Conservation (phyloP, 2,329 filamentous ascomycete genomes). For the Aspergillus fischeri region DNA sequence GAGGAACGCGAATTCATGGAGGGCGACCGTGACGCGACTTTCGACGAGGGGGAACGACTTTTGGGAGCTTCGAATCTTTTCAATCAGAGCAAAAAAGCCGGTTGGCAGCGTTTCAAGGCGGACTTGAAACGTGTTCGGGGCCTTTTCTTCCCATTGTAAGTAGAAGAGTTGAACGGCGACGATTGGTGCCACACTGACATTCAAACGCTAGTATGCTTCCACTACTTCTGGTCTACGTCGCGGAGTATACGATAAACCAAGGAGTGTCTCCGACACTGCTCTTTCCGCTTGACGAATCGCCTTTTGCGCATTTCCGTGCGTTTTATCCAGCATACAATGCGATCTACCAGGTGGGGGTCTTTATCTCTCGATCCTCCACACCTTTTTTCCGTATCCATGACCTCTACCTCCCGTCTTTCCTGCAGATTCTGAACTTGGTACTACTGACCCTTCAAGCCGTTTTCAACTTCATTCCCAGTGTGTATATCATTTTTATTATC, state of each 20-base stretch:
- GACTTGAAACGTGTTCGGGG: conserved; percentile 63
- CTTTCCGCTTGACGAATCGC: conserved; percentile 71
- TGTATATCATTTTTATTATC: conserved; percentile 79
- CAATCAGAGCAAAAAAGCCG: conserved; percentile 18
- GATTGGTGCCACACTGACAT: conserved; percentile 9
- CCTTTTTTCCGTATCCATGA: conserved; percentile 78
- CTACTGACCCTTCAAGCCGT: conserved; percentile 73
- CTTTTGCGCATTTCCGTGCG: conserved; percentile 74
- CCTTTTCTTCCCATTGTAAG: conserved; percentile 68
- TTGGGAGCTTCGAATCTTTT: conserved; percentile 20
- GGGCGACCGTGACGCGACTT: conserved; percentile 16
- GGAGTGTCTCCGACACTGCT: conserved; percentile 85
- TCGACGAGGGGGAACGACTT: conserved; percentile 28
- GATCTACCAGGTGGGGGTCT: conserved; percentile 92
- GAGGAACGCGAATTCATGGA: conserved; percentile 29
- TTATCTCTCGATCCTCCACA: conserved; percentile 86
- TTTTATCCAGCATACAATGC: conserved; percentile 96
- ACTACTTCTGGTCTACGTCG: conserved; percentile 84
- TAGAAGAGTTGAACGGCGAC: conserved; percentile 1
- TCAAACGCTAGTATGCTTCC: conserved; percentile 67
- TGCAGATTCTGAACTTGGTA: conserved; percentile 75
- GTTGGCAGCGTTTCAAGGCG: conserved; percentile 40
- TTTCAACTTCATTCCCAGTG: conserved; percentile 74
- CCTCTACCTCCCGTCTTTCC: conserved; percentile 74
- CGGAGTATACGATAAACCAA: conserved; percentile 97